phyloP scores from a whole-genome alignment of 2,329 filamentous ascomycete genomes.

The Cladosporium sp. region DNA sequence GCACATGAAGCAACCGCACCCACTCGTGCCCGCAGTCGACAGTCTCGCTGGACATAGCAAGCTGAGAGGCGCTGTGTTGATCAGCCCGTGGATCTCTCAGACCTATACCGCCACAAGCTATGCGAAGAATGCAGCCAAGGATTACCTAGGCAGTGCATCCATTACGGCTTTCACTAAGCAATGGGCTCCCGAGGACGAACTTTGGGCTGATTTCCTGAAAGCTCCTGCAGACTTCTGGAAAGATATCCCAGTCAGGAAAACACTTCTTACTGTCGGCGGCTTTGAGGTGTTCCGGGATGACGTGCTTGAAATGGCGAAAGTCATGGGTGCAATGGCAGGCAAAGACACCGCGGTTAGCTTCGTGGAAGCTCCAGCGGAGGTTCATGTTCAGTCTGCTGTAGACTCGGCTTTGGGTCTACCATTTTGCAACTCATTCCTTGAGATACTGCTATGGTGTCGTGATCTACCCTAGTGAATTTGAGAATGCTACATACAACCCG shows the following conservation, averaged over 20 bases:
- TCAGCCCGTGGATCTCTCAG: background rate
- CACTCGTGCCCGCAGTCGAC: constrained; percentile 37
- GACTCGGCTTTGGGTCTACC: background rate
- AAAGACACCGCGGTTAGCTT: background rate
- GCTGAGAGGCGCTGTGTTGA: background rate
- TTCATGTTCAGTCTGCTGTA: background rate
- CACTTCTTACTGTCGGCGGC: background rate
- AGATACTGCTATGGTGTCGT: background rate
- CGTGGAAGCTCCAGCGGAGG: background rate
- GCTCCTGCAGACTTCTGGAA: background rate
- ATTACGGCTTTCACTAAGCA: background rate
- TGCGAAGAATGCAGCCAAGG: background rate
- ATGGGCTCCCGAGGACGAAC: background rate
- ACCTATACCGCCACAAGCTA: background rate
- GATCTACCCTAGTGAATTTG: background rate
- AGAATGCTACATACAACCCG: too few species aligned
- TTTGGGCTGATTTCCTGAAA: background rate
- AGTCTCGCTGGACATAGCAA: background rate
- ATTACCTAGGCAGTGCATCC: background rate
- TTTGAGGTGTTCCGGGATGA: constrained; percentile 2
- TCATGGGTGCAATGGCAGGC: background rate
- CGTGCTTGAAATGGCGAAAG: background rate
- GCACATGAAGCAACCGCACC: constrained; percentile 55
- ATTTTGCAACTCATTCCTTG: background rate
- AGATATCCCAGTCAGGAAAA: background rate